Percentiles rank a stretch among this genome's conserved stretches.
Evolutionary conservation across 2,329 filamentous ascomycete species (phyloP).

Genomic region (Claviceps sp.): DNA sequence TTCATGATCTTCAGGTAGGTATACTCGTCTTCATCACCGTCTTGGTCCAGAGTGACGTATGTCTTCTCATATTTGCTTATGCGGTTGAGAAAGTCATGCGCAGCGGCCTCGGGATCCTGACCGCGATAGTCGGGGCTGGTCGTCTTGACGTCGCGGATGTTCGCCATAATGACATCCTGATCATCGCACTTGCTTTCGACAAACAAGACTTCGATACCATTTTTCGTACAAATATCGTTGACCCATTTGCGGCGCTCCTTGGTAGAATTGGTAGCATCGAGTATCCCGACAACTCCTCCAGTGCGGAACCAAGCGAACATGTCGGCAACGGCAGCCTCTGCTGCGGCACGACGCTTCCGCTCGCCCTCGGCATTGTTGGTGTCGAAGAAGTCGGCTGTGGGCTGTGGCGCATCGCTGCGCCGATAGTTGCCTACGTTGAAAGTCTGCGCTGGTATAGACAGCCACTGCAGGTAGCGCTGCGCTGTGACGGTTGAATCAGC

Average conservation of each 20-base stretch:
- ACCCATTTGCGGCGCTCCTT: conserved; percentile 87
- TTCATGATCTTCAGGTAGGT: conserved; percentile 98
- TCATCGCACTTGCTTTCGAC: conserved; percentile 97
- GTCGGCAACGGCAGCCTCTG: conserved; percentile 80
- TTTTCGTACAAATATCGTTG: conserved; percentile 58
- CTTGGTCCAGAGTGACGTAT: conserved; percentile 81
- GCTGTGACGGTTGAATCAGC: conserved; percentile 34
- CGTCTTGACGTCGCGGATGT: conserved; percentile 94
- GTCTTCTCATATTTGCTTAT: conserved; percentile 97
- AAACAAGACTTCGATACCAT: conserved; percentile 81
- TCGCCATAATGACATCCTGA: conserved; percentile 92
- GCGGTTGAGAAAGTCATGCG: conserved; percentile 80
- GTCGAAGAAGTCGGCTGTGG: conserved; percentile 91
- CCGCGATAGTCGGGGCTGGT: conserved; percentile 90
- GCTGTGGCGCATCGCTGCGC: conserved; percentile 77
- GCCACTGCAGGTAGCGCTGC: conserved; percentile 89
- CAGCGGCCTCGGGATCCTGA: conserved; percentile 84
- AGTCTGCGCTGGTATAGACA: conserved; percentile 82
- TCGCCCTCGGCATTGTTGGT: conserved; percentile 82
- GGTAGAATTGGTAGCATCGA: conserved; percentile 95
- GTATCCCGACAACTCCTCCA: conserved; percentile 75
- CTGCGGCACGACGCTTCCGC: conserved; percentile 72
- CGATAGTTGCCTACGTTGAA: conserved; percentile 98
- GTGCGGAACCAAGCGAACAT: conserved; percentile 87
- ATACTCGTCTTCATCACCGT: conserved; percentile 64